Evolutionary conservation across 768 basidiomycete genomes (phyloP).

Genomic region (Grammothele lineata): DNA sequence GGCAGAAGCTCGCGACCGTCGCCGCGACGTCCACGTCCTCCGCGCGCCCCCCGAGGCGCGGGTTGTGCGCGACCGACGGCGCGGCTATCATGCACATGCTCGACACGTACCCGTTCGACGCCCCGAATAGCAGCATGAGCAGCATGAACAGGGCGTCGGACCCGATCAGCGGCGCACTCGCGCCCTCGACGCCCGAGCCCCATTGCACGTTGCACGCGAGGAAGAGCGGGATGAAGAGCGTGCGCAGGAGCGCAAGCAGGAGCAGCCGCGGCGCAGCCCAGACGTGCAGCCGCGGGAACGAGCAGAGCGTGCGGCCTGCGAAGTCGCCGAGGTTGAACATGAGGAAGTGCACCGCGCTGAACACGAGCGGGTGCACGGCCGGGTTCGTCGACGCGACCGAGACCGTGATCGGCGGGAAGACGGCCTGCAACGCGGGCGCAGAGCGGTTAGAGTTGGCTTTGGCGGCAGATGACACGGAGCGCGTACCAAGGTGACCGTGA

Average conservation of each 20-base stretch:
- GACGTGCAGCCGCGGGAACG: constrained; percentile 57
- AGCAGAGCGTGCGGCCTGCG: constrained; percentile 62
- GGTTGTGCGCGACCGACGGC: constrained; percentile 78
- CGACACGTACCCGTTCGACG: constrained; percentile 77
- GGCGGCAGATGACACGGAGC: constrained; percentile 8
- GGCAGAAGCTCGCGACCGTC: constrained; percentile 72
- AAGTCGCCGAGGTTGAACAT: constrained; percentile 74
- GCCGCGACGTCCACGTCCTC: constrained; percentile 87
- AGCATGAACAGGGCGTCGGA: constrained; percentile 76
- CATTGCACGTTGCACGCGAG: constrained; percentile 84
- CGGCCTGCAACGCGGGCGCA: constrained; percentile 46
- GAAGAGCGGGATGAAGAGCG: constrained; percentile 81
- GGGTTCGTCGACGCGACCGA: constrained; percentile 67
- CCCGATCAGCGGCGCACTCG: constrained; percentile 46
- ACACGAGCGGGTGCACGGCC: constrained; percentile 73
- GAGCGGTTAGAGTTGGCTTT: not conserved
- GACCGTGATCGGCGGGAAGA: constrained; percentile 84
- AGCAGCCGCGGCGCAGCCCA: constrained; percentile 68
- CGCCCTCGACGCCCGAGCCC: constrained; percentile 13
- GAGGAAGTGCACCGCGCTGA: constrained; percentile 74
- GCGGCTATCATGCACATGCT: constrained; percentile 80
- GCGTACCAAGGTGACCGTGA: constrained; percentile 76
- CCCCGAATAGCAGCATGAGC: constrained; percentile 69
- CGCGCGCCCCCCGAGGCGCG: constrained; percentile 55
- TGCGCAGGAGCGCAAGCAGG: constrained; percentile 60